A percentile compares a stretch with the other conserved stretches of the same genome.
Evolutionary conservation across 768 basidiomycete species (phyloP).

Genomic region (Scleroderma citrinum): DNA sequence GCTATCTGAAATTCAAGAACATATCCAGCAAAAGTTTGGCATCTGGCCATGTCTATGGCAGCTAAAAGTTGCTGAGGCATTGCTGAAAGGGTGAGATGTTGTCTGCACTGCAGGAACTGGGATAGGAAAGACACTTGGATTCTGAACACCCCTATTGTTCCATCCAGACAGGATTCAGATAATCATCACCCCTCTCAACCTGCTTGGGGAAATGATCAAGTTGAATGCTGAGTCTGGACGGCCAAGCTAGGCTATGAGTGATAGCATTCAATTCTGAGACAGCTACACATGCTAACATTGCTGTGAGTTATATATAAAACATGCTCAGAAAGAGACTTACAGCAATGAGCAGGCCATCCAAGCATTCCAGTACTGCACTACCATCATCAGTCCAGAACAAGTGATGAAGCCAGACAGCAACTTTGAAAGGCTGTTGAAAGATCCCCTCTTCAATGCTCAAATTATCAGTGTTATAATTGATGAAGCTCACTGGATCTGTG

Average conservation of each 20-base stretch:
- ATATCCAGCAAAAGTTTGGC: conserved; percentile 1
- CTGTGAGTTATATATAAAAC: conserved; percentile 5
- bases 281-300: conserved; percentile 12
- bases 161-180: conserved; percentile 13
- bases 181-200: conserved; percentile 21
- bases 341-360: conserved; percentile 2
- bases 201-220: conserved; percentile 20
- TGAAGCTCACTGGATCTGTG: conserved; percentile 12
- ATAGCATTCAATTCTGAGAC: conserved; percentile 15
- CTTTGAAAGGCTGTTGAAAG: conserved; percentile 4
- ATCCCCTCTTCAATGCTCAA: conserved; percentile 3
- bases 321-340: neutral
- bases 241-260: conserved; percentile 11
- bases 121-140: conserved; percentile 27
- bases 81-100: conserved; percentile 19
- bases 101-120: conserved; percentile 24
- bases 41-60: conserved; percentile 19
- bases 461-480: conserved; percentile 17
- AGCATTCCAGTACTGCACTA: conserved; percentile 1
- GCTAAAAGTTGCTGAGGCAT: conserved; percentile 9
- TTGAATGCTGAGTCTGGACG: no score
- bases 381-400: conserved; percentile 6
- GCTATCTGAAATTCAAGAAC: no score
- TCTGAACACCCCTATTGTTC: conserved; percentile 29
- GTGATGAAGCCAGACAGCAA: conserved; percentile 4